A percentile compares a stretch with the other conserved stretches of the same genome.
phyloP scores from a whole-genome alignment of 116 monocot species.

The Cymodocea nodosa region DNA sequence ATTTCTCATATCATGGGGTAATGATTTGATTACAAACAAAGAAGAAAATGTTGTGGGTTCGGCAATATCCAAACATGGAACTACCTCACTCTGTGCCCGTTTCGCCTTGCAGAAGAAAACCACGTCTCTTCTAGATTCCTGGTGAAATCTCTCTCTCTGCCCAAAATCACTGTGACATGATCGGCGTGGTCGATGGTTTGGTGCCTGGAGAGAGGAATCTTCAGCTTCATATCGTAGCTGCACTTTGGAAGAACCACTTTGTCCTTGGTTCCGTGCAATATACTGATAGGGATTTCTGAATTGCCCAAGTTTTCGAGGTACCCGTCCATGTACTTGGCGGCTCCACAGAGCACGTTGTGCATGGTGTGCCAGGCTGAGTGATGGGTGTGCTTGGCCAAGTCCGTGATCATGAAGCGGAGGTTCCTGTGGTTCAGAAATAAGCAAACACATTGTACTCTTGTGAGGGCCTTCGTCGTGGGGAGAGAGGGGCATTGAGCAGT shows the following conservation, averaged over 20 bases:
- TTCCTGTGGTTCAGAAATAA: conserved; percentile 22
- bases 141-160: conserved; percentile 48
- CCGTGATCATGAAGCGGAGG: conserved; percentile 27
- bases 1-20: no score
- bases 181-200: conserved; percentile 25
- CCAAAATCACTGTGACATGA: conserved; percentile 34
- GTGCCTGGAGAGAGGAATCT: conserved; percentile 33
- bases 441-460: no score
- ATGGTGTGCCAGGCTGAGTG: conserved; percentile 89
- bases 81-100: neutral
- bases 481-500: no score
- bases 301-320: conserved; percentile 31
- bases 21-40: no score
- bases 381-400: conserved; percentile 72
- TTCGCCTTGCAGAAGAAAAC: conserved; percentile 11
- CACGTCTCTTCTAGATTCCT: conserved; percentile 38
- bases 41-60: no score
- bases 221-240: conserved; percentile 35
- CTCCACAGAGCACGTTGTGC: conserved; percentile 85
- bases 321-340: conserved; percentile 32
- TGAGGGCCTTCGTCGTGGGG: no score
- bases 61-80: no score
- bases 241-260: conserved; percentile 48
- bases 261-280: conserved; percentile 67
- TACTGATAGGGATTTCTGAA: conserved; percentile 16